Evolutionary conservation across 192 early-diverging fungal species (phyloP).

Genomic region (Rhizophagus prolifer): DNA sequence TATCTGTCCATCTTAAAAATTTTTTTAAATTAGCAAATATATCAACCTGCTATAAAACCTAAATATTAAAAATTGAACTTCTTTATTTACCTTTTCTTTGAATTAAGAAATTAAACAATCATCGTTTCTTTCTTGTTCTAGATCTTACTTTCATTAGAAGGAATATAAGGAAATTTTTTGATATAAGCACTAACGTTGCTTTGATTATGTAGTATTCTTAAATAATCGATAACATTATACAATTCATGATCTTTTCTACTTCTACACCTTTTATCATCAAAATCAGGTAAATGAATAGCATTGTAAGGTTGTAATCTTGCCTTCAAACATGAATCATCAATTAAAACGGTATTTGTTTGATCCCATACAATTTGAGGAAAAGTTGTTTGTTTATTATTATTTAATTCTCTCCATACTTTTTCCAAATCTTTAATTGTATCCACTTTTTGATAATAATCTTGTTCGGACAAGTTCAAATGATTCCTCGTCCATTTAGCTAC

Average conservation of each 20-base stretch:
- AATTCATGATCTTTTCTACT: slow-evolving; percentile 41
- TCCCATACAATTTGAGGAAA: slow-evolving; percentile 29
- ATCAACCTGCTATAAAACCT: too few relatives aligned
- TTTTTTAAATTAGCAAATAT: too few relatives aligned
- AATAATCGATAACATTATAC: slow-evolving; percentile 41
- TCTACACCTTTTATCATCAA: slow-evolving; percentile 15
- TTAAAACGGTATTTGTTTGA: slow-evolving; percentile 51
- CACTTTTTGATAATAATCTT: slow-evolving; percentile 42
- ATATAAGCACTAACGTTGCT: slow-evolving; percentile 51
- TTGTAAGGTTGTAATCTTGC: slow-evolving; percentile 54
- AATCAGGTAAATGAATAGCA: slow-evolving; percentile 40
- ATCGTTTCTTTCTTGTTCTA: too few relatives aligned
- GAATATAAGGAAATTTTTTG: slow-evolving; percentile 37
- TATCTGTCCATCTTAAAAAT: too few relatives aligned
- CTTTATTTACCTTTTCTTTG: too few relatives aligned
- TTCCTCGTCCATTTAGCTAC: slow-evolving; percentile 61
- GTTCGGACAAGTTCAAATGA: slow-evolving; percentile 43
- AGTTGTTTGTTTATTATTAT: not conserved
- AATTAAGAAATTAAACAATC: too few relatives aligned
- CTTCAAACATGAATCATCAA: slow-evolving; percentile 54
- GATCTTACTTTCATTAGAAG: not conserved
- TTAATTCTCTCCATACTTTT: slow-evolving; percentile 50
- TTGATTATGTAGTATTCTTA: slow-evolving; percentile 33
- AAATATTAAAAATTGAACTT: too few relatives aligned
- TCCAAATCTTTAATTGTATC: slow-evolving; percentile 65